Evolutionary conservation across 139 green algal genomes (phyloP), one percentile per base, ranked within the genome.

Genomic region (Micromonas pusilla): DNA sequence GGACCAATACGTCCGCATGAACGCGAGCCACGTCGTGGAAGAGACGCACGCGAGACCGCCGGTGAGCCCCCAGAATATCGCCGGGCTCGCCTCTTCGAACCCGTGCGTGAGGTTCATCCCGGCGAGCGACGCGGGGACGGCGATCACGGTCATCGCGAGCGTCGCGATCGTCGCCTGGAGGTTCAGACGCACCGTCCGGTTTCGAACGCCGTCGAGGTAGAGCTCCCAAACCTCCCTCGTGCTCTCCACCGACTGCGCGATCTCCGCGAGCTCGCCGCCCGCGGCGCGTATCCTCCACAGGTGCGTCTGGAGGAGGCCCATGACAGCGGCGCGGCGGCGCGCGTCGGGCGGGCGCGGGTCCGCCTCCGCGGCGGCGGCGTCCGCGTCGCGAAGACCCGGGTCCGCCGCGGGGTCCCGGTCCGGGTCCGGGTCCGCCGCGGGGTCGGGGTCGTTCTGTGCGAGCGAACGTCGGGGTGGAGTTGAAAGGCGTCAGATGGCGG

Each of bases 81-180:
- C 9, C 45, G 45, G 45, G 16, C 16, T 9, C 45, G 37, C 38
- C 0, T 75, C 21, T 34, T 75, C 68, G 0, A 63, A 75, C n/a
- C 68, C 68, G 37, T 62, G 36, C 2, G 68, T 34, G 26, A 75
- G 26, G 37, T 75, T 75, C 68, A 75, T 75, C 3, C 68, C 68
- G 3, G 23, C 38, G 5, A 64, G 9, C 37, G 68, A 28, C 38
- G 68, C 68, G 3, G 68, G 68, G 3, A 75, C 9, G 23, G 37
- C 3, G 3, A 36, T 39, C 37, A 30, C 33, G 2, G 68, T 39
- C 23, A 26, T 13, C 2, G 36, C 4, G 23, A 63, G 52, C 5
- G 37, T 39, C 23, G 53, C 23, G 19, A 75, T 63, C 68, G 68
- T 75, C 68, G 68, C 68, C 1, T 39, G 68, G 36, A 75, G 37